Conservation (phyloP, 78 protist species). For the Bigelowiella natans region DNA sequence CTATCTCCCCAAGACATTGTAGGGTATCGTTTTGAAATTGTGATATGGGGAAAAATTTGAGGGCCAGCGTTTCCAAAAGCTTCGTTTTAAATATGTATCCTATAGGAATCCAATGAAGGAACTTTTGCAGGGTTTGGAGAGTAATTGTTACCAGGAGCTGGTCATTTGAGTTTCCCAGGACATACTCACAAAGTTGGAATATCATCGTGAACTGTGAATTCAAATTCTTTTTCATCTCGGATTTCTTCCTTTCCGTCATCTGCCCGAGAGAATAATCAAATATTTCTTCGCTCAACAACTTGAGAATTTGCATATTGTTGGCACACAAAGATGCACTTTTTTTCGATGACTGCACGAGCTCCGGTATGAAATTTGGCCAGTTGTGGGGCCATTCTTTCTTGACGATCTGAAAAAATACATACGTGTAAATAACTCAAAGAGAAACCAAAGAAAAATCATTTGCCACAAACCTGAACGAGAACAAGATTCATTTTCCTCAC, state of each 20-base stretch:
- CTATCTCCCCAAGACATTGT: conserved; percentile 78
- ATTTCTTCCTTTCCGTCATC: conserved; percentile 68
- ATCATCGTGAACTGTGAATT: conserved; percentile 71
- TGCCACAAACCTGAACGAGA: conserved; percentile 59
- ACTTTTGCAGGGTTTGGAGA: conserved; percentile 67
- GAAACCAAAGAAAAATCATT: not conserved
- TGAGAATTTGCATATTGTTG: conserved; percentile 85
- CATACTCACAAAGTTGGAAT: conserved; percentile 61
- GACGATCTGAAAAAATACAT: conserved; percentile 64
- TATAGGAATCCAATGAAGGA: conserved; percentile 90
- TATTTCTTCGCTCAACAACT: conserved; percentile 62
- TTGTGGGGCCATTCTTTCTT: conserved; percentile 90
- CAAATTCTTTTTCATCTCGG: conserved; percentile 61
- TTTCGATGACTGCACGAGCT: conserved; percentile 65
- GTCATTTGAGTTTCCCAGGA: conserved; percentile 30
- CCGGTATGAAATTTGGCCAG: conserved; percentile 88
- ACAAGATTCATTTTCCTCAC: conserved; percentile 55
- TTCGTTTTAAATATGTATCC: conserved; percentile 82
- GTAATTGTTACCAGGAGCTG: conserved; percentile 38
- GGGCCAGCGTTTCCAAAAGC: conserved; percentile 36
- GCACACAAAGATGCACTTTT: conserved; percentile 77
- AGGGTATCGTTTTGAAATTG: conserved; percentile 56
- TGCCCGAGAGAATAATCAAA: conserved; percentile 80
- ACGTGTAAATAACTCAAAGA: not conserved
- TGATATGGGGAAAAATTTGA: conserved; percentile 51